A percentile compares a stretch with the other conserved stretches of the same genome.
These are phyloP conservation scores for Pseudonitzschia delicatissima DNA, from an alignment of 108 stramenopile species.

Conservation along the genomic window DNA sequence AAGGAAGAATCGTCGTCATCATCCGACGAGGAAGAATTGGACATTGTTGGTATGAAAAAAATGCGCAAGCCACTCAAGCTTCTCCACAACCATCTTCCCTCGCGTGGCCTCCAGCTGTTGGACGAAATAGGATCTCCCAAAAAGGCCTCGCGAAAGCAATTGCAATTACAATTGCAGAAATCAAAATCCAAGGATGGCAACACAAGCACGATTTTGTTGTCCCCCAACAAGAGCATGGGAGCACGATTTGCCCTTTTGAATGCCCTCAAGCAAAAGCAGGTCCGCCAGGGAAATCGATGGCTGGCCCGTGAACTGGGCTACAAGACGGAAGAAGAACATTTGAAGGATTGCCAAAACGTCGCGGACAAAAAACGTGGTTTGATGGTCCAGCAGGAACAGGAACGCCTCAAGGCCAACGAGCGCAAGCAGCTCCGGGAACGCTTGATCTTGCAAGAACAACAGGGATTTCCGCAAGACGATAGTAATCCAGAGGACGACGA, in stretches of 20 bases:
- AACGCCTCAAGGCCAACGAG: slow-evolving; percentile 44
- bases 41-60: slow-evolving; percentile 19
- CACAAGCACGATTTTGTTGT: neutral
- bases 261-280: slow-evolving; percentile 51
- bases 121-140: slow-evolving; percentile 12
- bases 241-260: slow-evolving; percentile 48
- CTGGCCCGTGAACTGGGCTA: slow-evolving; percentile 87
- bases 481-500: slow-evolving; percentile 1
- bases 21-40: slow-evolving; percentile 31
- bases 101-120: slow-evolving; percentile 24
- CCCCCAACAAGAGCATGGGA: slow-evolving; percentile 21
- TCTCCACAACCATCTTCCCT: slow-evolving; percentile 14
- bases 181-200: slow-evolving; percentile 3
- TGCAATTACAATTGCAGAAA: neutral
- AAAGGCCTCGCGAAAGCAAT: neutral
- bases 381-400: slow-evolving; percentile 50
- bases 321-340: slow-evolving; percentile 76
- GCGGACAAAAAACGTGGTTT: slow-evolving; percentile 65
- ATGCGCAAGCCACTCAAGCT: slow-evolving; percentile 25
- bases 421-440: slow-evolving; percentile 40
- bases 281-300: slow-evolving; percentile 74
- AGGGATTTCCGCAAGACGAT: slow-evolving; percentile 7
- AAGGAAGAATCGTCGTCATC: slow-evolving; percentile 19
- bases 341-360: slow-evolving; percentile 64
- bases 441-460: slow-evolving; percentile 24